These are phyloP conservation scores for Rhodotorula sp. DNA, from an alignment of 1,284 basidiomycete species.

Conservation along the genomic window DNA sequence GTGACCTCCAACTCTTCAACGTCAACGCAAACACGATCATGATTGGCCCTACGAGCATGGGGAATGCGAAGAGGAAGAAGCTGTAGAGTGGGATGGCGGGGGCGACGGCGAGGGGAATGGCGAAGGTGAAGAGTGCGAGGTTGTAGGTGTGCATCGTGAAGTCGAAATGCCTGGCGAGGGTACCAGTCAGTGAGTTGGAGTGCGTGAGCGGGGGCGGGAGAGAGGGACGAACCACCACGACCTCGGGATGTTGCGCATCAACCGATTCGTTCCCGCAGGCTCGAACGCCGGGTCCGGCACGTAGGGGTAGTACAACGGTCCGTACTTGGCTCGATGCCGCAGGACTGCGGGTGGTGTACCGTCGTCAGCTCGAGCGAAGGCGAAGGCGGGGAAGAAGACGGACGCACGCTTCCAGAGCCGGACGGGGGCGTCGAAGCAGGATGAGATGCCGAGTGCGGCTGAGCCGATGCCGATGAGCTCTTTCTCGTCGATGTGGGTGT, in stretches of 20 bases:
- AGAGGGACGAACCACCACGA: constrained; percentile 26
- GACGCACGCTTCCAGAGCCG: constrained; percentile 37
- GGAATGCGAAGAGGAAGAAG: constrained; percentile 40
- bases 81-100: constrained; percentile 37
- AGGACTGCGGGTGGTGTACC: constrained; percentile 13
- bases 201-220: too few species aligned
- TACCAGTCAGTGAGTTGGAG: background rate
- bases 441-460: constrained; percentile 33
- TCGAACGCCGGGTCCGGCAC: constrained; percentile 17
- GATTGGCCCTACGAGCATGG: constrained; percentile 36
- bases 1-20: constrained; percentile 24
- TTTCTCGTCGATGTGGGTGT: constrained; percentile 11
- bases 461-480: constrained; percentile 37
- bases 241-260: constrained; percentile 21
- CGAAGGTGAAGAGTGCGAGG: constrained; percentile 35
- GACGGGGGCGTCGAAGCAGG: constrained; percentile 41
- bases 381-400: too few species aligned
- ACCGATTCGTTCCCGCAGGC: constrained; percentile 13
- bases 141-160: constrained; percentile 28
- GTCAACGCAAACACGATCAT: constrained; percentile 37
- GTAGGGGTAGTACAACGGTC: constrained; percentile 32
- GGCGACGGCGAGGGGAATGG: constrained; percentile 41
- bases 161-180: constrained; percentile 5
- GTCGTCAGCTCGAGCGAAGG: too few species aligned
- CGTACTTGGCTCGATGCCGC: constrained; percentile 35